Evolutionary conservation across 202 grass and related monocot genomes (phyloP).

Genomic region (Eragrostis tef): DNA sequence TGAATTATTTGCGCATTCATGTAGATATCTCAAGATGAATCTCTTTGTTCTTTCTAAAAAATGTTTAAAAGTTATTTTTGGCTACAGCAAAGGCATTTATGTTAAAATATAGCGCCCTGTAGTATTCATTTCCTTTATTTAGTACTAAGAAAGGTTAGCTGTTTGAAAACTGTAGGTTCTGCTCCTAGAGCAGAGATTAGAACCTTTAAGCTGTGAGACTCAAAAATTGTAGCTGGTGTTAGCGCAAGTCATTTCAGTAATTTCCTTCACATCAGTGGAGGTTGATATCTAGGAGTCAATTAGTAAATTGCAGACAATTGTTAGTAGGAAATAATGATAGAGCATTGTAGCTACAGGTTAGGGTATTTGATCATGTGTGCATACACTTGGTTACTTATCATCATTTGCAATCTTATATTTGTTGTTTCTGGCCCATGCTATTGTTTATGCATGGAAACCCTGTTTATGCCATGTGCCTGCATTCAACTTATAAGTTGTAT

Average conservation of each 20-base stretch:
- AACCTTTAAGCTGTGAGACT: background rate
- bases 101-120: constrained; percentile 11
- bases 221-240: background rate
- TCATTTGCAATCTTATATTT: background rate
- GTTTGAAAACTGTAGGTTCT: constrained; percentile 11
- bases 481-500: background rate
- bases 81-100: background rate
- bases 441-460: background rate
- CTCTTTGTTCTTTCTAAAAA: background rate
- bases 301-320: background rate
- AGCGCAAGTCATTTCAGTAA: background rate
- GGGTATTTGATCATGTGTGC: background rate
- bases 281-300: background rate
- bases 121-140: constrained; percentile 16
- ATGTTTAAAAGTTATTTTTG: background rate
- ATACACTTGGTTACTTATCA: background rate
- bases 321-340: constrained; percentile 3
- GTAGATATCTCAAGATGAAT: background rate
- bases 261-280: background rate
- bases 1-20: constrained; percentile 13
- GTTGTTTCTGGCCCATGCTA: constrained; percentile 3
- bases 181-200: background rate
- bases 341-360: background rate
- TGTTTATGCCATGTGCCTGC: background rate
- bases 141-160: constrained; percentile 1